Percentiles rank a stretch among this genome's conserved stretches.
Evolutionary conservation across 495 filamentous ascomycete genomes (phyloP).

Genomic region (Penicillium maclennaniae): DNA sequence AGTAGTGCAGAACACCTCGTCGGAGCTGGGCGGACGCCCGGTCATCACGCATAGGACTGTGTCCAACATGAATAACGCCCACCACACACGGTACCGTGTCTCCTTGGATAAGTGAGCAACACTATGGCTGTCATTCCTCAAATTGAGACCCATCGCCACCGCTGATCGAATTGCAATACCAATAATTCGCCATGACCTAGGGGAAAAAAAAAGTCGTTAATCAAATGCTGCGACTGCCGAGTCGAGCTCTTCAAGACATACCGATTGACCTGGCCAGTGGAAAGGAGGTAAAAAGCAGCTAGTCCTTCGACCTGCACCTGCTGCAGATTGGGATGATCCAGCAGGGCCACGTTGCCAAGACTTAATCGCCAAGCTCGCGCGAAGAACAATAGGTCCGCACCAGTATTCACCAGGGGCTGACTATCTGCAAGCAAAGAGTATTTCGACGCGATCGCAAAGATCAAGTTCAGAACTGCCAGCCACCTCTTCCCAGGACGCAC

Average conservation of each 20-base stretch:
- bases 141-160: slow-evolving; percentile 56
- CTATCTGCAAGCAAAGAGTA: slow-evolving; percentile 41
- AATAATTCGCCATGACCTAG: slow-evolving; percentile 55
- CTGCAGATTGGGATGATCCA: slow-evolving; percentile 54
- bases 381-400: slow-evolving; percentile 54
- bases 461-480: slow-evolving; percentile 59
- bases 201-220: not conserved
- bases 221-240: not conserved
- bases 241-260: slow-evolving; percentile 19
- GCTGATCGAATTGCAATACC: slow-evolving; percentile 58
- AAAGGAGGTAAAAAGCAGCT: slow-evolving; percentile 55
- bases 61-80: slow-evolving; percentile 59
- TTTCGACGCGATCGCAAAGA: slow-evolving; percentile 60
- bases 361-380: slow-evolving; percentile 54
- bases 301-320: slow-evolving; percentile 57
- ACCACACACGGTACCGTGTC: slow-evolving; percentile 39
- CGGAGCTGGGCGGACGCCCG: slow-evolving; percentile 54
- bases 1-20: slow-evolving; percentile 50
- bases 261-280: slow-evolving; percentile 58
- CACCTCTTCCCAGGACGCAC: slow-evolving; percentile 45
- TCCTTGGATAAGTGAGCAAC: slow-evolving; percentile 47
- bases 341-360: slow-evolving; percentile 42
- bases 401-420: slow-evolving; percentile 31
- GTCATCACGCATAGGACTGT: slow-evolving; percentile 55
- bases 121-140: slow-evolving; percentile 52